A percentile compares a stretch with the other conserved stretches of the same genome.
Evolutionary conservation across 164 flowering plant genomes (phyloP).

Genomic region (Magnolia changhungtana): DNA sequence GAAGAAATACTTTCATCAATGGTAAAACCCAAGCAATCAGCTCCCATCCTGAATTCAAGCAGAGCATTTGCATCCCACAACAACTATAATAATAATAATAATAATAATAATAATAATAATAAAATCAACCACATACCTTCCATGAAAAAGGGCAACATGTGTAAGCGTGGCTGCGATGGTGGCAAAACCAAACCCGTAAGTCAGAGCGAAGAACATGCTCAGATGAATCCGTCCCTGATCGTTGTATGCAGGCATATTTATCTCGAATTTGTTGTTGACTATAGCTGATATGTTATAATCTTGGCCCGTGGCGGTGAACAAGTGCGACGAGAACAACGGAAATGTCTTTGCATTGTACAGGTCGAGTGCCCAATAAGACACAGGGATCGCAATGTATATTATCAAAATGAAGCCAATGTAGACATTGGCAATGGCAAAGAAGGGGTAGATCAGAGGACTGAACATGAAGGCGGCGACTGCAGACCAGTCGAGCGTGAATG

Average conservation of each 20-base stretch:
- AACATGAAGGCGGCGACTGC: conserved; percentile 36
- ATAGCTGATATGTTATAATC: conserved; percentile 33
- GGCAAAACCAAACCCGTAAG: conserved; percentile 63
- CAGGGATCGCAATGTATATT: conserved; percentile 35
- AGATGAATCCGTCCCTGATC: conserved; percentile 38
- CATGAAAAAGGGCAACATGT: conserved; percentile 57
- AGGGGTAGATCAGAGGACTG: conserved; percentile 44
- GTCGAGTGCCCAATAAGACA: conserved; percentile 40
- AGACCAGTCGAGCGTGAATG: conserved; percentile 46
- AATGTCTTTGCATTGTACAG: conserved; percentile 34
- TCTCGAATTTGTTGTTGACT: conserved; percentile 46
- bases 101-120: background rate
- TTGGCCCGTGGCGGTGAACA: conserved; percentile 38
- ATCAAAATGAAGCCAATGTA: conserved; percentile 33
- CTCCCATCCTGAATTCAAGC: background rate
- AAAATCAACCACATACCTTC: conserved; percentile 32
- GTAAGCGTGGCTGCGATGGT: conserved; percentile 51
- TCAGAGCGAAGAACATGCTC: conserved; percentile 47
- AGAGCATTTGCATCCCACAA: background rate
- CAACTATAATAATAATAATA: background rate
- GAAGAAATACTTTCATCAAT: no score
- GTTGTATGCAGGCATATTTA: conserved; percentile 30
- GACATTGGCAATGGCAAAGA: conserved; percentile 40
- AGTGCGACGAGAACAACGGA: conserved; percentile 43
- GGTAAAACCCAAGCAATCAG: no score